Percentiles rank a stretch among this genome's conserved stretches.
These are phyloP conservation scores for Geoglossum cookeanum DNA, from an alignment of 2,329 filamentous ascomycete species.

Conservation along the genomic window DNA sequence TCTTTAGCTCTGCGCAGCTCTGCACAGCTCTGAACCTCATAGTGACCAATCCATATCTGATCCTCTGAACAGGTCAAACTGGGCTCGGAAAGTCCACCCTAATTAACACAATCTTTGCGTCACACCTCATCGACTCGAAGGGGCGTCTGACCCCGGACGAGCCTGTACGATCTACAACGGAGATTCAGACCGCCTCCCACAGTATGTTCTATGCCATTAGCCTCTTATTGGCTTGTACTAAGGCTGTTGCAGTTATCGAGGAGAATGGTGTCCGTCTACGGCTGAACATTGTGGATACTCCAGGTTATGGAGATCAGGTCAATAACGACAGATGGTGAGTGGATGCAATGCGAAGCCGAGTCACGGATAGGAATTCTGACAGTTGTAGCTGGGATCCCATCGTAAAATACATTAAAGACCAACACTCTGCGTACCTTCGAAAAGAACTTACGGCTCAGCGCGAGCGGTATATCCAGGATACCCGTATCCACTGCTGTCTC, in stretches of 20 bases:
- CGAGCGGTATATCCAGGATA: conserved; percentile 98
- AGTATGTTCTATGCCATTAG: conserved; percentile 25
- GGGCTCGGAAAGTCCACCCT: conserved; percentile 96
- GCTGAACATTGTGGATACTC: conserved; percentile 97
- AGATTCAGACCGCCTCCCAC: conserved; percentile 95
- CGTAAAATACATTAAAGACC: conserved; percentile 99
- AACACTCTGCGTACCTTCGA: conserved; percentile 96
- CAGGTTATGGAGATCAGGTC: conserved; percentile 93
- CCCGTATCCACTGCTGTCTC: conserved; percentile 95
- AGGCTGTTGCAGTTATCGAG: conserved; percentile 50
- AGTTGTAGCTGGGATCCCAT: conserved; percentile 74
- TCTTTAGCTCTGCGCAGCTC: not conserved
- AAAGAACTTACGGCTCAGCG: conserved; percentile 98
- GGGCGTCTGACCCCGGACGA: conserved; percentile 84
- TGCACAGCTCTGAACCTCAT: not conserved
- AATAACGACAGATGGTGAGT: conserved; percentile 89
- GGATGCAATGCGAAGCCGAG: not conserved
- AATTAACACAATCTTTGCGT: conserved; percentile 99
- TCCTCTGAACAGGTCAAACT: conserved; percentile 58
- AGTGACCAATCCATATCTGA: not conserved
- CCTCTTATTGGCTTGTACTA: conserved; percentile 8
- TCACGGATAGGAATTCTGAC: not conserved
- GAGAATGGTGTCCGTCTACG: conserved; percentile 96
- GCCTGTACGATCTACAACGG: conserved; percentile 83
- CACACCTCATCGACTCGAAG: conserved; percentile 97